These are phyloP conservation scores for Echinosophora koreensis DNA, from an alignment of 306 rosid genomes.

Conservation along the genomic window DNA sequence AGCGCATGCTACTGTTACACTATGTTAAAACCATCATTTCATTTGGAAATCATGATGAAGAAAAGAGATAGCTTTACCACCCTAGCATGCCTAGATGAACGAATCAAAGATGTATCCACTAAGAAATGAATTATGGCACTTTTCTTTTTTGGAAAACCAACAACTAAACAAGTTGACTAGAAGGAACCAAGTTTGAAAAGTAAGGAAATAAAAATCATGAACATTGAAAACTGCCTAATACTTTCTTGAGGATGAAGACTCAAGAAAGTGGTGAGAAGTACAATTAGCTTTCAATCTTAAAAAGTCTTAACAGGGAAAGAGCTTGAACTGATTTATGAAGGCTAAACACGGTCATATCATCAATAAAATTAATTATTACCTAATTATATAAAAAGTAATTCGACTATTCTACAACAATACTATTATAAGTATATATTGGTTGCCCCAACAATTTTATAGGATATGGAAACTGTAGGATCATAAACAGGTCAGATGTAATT, in stretches of 20 bases:
- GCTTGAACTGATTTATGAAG: neutral
- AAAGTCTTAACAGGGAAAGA: neutral
- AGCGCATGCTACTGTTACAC: constrained; percentile 42
- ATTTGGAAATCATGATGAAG: constrained; percentile 36
- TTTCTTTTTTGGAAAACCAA: constrained; percentile 4
- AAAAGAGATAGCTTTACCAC: constrained; percentile 40
- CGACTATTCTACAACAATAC: neutral
- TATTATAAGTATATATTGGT: neutral
- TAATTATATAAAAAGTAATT: neutral
- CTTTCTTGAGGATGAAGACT: neutral
- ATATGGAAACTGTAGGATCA: neutral
- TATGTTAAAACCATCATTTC: constrained; percentile 48
- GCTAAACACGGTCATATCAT: neutral
- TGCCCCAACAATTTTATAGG: neutral
- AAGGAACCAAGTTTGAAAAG: constrained; percentile 31
- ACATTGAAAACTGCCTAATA: neutral
- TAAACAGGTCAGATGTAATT: neutral
- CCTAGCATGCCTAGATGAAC: constrained; percentile 39
- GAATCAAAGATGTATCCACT: constrained; percentile 49
- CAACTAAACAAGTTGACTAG: constrained; percentile 1
- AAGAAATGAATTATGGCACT: constrained; percentile 36
- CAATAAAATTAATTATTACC: neutral
- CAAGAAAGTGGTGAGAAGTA: neutral
- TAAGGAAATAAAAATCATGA: constrained; percentile 13
- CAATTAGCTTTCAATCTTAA: neutral